These are phyloP conservation scores for Heliosperma pusillum DNA, from an alignment of 148 eudicot genomes.

Conservation along the genomic window DNA sequence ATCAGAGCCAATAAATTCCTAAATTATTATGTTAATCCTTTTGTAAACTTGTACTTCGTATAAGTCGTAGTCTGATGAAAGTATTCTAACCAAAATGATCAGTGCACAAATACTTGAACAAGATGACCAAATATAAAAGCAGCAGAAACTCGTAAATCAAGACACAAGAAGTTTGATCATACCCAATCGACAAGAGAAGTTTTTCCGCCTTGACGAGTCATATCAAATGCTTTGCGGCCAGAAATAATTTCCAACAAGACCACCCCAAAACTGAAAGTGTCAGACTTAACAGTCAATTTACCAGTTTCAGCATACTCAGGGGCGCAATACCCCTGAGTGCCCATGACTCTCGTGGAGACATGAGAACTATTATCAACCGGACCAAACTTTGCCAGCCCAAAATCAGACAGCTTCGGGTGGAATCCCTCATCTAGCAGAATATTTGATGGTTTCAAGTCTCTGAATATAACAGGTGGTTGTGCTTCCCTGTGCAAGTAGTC, in stretches of 20 bases:
- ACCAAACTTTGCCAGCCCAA: constrained; percentile 76
- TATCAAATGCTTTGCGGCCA: constrained; percentile 46
- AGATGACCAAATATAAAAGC: constrained; percentile 10
- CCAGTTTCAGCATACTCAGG: constrained; percentile 67
- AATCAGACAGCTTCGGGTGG: constrained; percentile 66
- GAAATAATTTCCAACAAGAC: constrained; percentile 67
- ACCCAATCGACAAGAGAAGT: constrained; percentile 36
- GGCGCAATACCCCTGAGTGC: constrained; percentile 77
- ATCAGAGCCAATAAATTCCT: too few species aligned
- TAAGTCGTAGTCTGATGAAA: not conserved
- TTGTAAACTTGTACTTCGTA: too few species aligned
- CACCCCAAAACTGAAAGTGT: constrained; percentile 68
- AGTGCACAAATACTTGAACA: not conserved
- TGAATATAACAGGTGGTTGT: constrained; percentile 56
- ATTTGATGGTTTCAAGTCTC: constrained; percentile 70
- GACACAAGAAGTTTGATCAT: not conserved
- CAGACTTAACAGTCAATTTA: constrained; percentile 52
- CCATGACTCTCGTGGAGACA: constrained; percentile 74
- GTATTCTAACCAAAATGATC: not conserved
- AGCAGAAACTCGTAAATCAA: not conserved
- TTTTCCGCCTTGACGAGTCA: constrained; percentile 16
- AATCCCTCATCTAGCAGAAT: constrained; percentile 53
- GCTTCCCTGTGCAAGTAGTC: constrained; percentile 61
- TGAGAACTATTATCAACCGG: constrained; percentile 58
- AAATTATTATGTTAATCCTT: too few species aligned